phyloP scores from a whole-genome alignment of 768 basidiomycete species.

The Serendipita sp. region DNA sequence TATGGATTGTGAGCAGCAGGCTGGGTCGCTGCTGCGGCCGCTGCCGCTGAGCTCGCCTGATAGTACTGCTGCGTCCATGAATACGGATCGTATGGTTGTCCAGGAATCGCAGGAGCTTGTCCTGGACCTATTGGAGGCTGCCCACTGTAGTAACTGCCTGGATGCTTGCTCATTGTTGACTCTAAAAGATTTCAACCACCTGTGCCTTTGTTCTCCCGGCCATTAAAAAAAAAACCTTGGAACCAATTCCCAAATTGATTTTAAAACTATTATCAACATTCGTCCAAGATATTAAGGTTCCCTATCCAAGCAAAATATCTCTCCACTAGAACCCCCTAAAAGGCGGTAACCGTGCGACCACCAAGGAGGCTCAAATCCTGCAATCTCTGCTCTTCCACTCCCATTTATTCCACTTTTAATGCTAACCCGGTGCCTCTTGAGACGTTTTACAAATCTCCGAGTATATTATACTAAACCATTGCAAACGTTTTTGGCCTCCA shows the following conservation, averaged over 20 bases:
- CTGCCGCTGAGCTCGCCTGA: conserved; percentile 11
- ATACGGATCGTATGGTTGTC: not conserved
- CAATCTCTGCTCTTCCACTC: not conserved
- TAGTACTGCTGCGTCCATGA: not conserved
- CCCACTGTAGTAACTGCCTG: not conserved
- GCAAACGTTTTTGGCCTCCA: not conserved
- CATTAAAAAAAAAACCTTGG: not conserved
- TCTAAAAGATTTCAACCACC: not conserved
- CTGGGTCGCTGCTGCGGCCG: not conserved
- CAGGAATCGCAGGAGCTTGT: conserved; percentile 7
- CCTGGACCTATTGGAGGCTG: conserved; percentile 5
- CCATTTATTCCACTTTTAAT: not conserved
- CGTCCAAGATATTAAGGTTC: no score
- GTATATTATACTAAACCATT: not conserved
- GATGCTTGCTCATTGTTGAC: not conserved
- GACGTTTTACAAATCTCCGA: not conserved
- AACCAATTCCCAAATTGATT: no score
- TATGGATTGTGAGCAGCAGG: not conserved
- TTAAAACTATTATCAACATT: no score
- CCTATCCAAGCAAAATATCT: no score
- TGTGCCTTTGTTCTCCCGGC: not conserved
- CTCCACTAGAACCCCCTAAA: no score
- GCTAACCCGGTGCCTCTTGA: not conserved
- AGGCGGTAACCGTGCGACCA: no score
- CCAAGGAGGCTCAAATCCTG: not conserved